phyloP scores from a whole-genome alignment of 352 stramenopile species.

The Pythium oligandrum region DNA sequence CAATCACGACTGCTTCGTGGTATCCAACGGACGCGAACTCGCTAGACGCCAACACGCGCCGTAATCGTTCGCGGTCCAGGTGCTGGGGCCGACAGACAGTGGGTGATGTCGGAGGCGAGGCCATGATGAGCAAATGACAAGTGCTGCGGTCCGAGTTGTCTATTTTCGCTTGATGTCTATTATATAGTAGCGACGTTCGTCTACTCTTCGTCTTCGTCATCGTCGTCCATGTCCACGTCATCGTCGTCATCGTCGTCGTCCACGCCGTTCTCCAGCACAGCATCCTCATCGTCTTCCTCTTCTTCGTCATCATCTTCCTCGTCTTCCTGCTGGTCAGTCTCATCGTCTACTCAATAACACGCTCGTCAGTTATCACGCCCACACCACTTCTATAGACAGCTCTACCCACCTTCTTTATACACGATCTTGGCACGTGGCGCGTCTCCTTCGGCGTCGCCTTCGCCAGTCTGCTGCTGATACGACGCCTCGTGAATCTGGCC shows the following conservation, averaged over 20 bases:
- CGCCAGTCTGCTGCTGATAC: conserved; percentile 14
- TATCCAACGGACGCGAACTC: conserved; percentile 39
- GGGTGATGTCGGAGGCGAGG: conserved; percentile 17
- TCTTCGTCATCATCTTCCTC: conserved; percentile 15
- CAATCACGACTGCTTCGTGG: conserved; percentile 54
- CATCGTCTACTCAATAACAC: conserved; percentile 12
- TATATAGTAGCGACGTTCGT: conserved; percentile 17
- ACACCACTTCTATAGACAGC: not conserved
- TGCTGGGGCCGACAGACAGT: conserved; percentile 51
- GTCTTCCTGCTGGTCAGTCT: conserved; percentile 20
- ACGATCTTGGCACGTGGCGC: conserved; percentile 51
- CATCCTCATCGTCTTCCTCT: conserved; percentile 31
- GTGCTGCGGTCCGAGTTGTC: too few relatives aligned
- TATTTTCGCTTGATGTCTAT: conserved; percentile 19
- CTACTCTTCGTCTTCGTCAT: conserved; percentile 38
- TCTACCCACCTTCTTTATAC: conserved; percentile 50
- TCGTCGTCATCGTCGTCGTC: conserved; percentile 52
- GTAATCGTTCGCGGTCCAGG: conserved; percentile 50
- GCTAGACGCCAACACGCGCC: conserved; percentile 20
- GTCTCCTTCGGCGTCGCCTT: conserved; percentile 29
- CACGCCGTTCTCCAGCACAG: conserved; percentile 24
- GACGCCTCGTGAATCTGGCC: conserved; percentile 73
- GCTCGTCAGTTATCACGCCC: too few relatives aligned
- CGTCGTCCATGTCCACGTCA: conserved; percentile 12
- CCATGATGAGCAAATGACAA: not conserved